Percentiles rank a stretch among this genome's conserved stretches.
phyloP scores from a whole-genome alignment of 805 yeast genomes.

The Scheffersomyces amazonensis region DNA sequence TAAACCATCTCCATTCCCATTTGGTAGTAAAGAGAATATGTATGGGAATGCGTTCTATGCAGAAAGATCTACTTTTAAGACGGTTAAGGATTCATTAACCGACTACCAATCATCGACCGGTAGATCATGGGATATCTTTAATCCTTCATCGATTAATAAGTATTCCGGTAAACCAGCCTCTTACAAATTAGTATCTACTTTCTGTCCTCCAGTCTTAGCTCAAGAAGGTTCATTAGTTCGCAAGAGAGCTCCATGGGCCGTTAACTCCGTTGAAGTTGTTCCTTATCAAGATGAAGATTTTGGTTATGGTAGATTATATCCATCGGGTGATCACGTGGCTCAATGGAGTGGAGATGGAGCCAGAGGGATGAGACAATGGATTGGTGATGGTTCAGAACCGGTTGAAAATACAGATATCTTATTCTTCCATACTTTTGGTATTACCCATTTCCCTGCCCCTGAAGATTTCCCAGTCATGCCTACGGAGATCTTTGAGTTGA shows the following conservation, averaged over 20 bases:
- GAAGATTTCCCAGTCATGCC: constrained; percentile 92
- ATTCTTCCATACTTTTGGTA: constrained; percentile 79
- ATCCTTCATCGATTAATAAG: constrained; percentile 63
- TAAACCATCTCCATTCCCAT: constrained; percentile 51
- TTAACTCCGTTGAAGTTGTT: constrained; percentile 61
- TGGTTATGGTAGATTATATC: constrained; percentile 62
- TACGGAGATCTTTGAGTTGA: constrained; percentile 72
- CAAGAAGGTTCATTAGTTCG: constrained; percentile 70
- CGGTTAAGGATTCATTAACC: constrained; percentile 64
- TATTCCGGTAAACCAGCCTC: constrained; percentile 75
- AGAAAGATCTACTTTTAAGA: constrained; percentile 63
- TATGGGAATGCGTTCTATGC: constrained; percentile 78
- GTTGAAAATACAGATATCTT: constrained; percentile 70
- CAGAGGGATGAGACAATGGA: constrained; percentile 67
- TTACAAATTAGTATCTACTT: constrained; percentile 72
- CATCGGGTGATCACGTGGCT: constrained; percentile 77
- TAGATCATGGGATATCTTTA: constrained; percentile 76
- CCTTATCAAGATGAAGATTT: constrained; percentile 58
- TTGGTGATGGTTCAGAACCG: constrained; percentile 56
- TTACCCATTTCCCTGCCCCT: constrained; percentile 84
- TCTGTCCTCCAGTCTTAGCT: constrained; percentile 71
- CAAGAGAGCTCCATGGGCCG: constrained; percentile 84
- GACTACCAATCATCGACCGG: constrained; percentile 59
- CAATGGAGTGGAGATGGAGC: constrained; percentile 71
- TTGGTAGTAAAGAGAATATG: constrained; percentile 67